These are phyloP conservation scores for Massariosphaeria phaeospora DNA, from an alignment of 495 filamentous ascomycete species.

Conservation along the genomic window DNA sequence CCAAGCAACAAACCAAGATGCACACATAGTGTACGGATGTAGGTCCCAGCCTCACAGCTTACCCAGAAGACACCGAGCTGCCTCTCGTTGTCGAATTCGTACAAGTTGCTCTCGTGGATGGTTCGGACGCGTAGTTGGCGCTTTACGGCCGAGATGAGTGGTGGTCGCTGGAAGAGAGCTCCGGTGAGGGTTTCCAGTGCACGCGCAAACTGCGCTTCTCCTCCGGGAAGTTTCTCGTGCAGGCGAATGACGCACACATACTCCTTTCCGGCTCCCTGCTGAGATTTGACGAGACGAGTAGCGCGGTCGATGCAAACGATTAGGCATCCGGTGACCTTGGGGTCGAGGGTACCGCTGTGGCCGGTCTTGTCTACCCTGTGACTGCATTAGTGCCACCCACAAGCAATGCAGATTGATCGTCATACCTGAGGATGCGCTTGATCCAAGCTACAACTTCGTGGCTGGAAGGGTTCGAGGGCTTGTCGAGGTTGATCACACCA, in stretches of 20 bases:
- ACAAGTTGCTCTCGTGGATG: conserved; percentile 89
- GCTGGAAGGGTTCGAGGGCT: conserved; percentile 93
- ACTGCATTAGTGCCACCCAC: background rate
- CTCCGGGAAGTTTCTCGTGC: conserved; percentile 86
- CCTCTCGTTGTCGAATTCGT: conserved; percentile 96
- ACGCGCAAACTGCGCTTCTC: conserved; percentile 79
- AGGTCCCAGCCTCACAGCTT: conserved; percentile 95
- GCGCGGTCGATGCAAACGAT: conserved; percentile 55
- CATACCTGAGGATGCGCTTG: conserved; percentile 85
- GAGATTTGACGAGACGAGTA: conserved; percentile 93
- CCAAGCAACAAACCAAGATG: conserved; percentile 89
- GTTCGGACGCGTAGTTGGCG: conserved; percentile 94
- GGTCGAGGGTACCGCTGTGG: conserved; percentile 94
- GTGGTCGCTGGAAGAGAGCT: conserved; percentile 94
- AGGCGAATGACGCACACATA: conserved; percentile 83
- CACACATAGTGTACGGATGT: conserved; percentile 96
- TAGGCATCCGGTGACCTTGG: conserved; percentile 87
- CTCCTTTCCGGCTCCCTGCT: conserved; percentile 94
- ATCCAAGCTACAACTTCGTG: conserved; percentile 99
- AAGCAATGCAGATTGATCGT: background rate
- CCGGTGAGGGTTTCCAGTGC: conserved; percentile 93
- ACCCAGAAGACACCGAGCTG: conserved; percentile 99
- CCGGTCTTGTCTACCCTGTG: conserved; percentile 89
- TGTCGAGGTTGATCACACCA: conserved; percentile 97
- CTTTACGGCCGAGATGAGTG: conserved; percentile 97